phyloP scores from a whole-genome alignment of 2,329 filamentous ascomycete genomes.

The Aspergillus puulaauensis region DNA sequence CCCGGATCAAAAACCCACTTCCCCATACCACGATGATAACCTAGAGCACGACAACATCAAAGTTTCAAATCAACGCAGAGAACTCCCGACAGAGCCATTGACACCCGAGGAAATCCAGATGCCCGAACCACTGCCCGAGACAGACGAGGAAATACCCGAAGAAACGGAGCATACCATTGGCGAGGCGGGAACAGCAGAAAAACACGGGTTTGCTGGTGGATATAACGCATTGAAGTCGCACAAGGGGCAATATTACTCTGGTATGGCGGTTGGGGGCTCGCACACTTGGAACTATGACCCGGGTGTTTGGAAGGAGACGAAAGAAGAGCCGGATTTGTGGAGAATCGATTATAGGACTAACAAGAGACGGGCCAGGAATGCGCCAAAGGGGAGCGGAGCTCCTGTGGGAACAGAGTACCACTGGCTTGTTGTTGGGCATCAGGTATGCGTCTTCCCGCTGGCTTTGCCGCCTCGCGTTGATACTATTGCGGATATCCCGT shows the following conservation, averaged over 20 bases:
- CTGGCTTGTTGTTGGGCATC: slow-evolving; percentile 36
- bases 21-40: background rate
- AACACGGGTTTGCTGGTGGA: slow-evolving; percentile 1
- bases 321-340: slow-evolving; percentile 37
- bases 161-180: slow-evolving; percentile 12
- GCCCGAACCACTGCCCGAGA: slow-evolving; percentile 11
- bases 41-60: background rate
- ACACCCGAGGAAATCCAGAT: background rate
- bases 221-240: slow-evolving; percentile 36
- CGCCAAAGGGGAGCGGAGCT: slow-evolving; percentile 35
- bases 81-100: background rate
- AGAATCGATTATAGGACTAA: slow-evolving; percentile 32
- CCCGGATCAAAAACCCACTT: background rate
- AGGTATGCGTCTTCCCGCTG: slow-evolving; percentile 18
- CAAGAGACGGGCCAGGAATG: slow-evolving; percentile 31
- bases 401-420: slow-evolving; percentile 37
- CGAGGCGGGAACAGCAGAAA: background rate
- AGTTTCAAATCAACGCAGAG: background rate
- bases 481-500: background rate
- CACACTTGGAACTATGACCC: slow-evolving; percentile 39
- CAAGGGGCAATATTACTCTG: slow-evolving; percentile 37
- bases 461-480: background rate
- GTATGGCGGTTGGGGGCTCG: slow-evolving; percentile 38
- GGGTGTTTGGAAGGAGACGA: slow-evolving; percentile 38
- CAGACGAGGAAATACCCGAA: slow-evolving; percentile 24